Evolutionary conservation across 1,284 basidiomycete genomes (phyloP).

Genomic region (Sporisorium scitamineum): DNA sequence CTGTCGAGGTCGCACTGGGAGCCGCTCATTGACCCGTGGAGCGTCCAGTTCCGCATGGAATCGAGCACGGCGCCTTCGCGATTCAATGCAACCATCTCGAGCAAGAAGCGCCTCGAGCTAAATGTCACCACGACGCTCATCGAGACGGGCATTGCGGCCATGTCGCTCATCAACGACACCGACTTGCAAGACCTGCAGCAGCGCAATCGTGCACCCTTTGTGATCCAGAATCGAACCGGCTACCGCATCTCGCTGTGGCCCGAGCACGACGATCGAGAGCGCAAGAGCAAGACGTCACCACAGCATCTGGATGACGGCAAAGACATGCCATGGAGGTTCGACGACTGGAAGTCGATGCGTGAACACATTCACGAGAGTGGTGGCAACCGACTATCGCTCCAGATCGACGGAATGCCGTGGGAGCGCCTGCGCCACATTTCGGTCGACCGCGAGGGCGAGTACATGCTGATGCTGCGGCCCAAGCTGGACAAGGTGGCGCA

Average conservation of each 20-base stretch:
- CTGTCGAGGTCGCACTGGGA: constrained; percentile 98
- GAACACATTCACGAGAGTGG: constrained; percentile 72
- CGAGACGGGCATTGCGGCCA: constrained; percentile 82
- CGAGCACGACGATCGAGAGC: constrained; percentile 72
- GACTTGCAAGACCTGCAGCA: constrained; percentile 45
- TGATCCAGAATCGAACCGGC: constrained; percentile 90
- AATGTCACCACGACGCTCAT: constrained; percentile 94
- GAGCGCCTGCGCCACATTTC: constrained; percentile 88
- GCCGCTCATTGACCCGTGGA: constrained; percentile 98
- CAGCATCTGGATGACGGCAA: constrained; percentile 76
- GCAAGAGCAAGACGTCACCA: constrained; percentile 64
- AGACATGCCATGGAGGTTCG: constrained; percentile 93
- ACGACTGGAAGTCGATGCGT: constrained; percentile 93
- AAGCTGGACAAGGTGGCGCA: constrained; percentile 80
- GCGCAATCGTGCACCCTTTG: constrained; percentile 89
- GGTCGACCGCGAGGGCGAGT: constrained; percentile 95
- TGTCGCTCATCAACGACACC: constrained; percentile 80
- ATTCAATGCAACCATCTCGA: constrained; percentile 77
- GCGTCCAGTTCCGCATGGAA: constrained; percentile 76
- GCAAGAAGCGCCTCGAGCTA: constrained; percentile 87
- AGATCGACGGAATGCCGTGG: constrained; percentile 89
- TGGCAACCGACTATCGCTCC: constrained; percentile 69
- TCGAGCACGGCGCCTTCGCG: constrained; percentile 71
- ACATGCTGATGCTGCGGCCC: constrained; percentile 86
- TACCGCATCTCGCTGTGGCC: constrained; percentile 71